Evolutionary conservation across 2,329 filamentous ascomycete species (phyloP).

Genomic region (Aspergillus sp.): DNA sequence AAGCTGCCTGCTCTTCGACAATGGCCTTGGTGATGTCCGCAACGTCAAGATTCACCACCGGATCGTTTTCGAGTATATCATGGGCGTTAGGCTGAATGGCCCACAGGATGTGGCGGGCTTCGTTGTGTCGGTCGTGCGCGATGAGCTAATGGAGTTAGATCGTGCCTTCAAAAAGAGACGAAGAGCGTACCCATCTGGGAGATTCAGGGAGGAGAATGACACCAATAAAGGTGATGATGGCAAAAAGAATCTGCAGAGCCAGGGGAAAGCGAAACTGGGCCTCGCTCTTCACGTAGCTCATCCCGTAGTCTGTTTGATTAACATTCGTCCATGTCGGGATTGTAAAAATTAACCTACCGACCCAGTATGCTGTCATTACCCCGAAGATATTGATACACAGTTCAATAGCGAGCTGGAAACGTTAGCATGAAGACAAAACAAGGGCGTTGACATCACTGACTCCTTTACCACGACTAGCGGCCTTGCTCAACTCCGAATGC

Average conservation of each 20-base stretch:
- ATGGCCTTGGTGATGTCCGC: slow-evolving; percentile 22
- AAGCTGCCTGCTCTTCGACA: slow-evolving; percentile 20
- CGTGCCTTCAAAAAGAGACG: background rate
- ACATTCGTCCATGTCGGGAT: background rate
- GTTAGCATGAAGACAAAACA: slow-evolving; percentile 9
- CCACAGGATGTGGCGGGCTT: slow-evolving; percentile 35
- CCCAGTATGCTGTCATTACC: slow-evolving; percentile 33
- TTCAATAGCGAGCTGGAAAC: slow-evolving; percentile 24
- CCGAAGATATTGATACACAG: slow-evolving; percentile 29
- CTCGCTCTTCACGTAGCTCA: slow-evolving; percentile 24
- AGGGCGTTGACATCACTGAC: slow-evolving; percentile 11
- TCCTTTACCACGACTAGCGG: slow-evolving; percentile 26
- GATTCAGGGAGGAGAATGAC: slow-evolving; percentile 44
- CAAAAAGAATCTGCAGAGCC: slow-evolving; percentile 32
- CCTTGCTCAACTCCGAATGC: slow-evolving; percentile 29
- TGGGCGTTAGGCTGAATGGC: slow-evolving; percentile 29
- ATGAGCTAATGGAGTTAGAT: slow-evolving; percentile 23
- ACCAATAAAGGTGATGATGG: slow-evolving; percentile 23
- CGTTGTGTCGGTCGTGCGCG: slow-evolving; percentile 30
- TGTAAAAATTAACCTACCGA: slow-evolving; percentile 20
- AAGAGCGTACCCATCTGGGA: slow-evolving; percentile 33
- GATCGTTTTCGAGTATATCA: slow-evolving; percentile 21
- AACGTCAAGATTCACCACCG: slow-evolving; percentile 23
- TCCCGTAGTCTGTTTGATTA: slow-evolving; percentile 22
- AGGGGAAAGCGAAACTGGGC: slow-evolving; percentile 33